Percentiles rank a stretch among this genome's conserved stretches.
phyloP scores from a whole-genome alignment of 108 stramenopile genomes.

The Discostella stelligeroides region DNA sequence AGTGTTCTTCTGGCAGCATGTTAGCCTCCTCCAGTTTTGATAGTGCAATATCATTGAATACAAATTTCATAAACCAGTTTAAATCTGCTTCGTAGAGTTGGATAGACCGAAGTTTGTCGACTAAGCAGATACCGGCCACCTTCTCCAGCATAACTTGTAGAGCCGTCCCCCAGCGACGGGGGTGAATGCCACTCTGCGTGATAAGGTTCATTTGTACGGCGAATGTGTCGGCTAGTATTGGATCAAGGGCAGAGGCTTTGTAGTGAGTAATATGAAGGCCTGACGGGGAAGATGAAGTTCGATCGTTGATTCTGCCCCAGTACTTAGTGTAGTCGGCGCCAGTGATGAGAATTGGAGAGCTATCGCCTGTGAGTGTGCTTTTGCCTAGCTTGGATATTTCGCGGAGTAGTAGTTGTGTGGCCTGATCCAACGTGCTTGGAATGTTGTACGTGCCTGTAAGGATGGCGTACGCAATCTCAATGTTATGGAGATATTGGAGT shows the following conservation, averaged over 20 bases:
- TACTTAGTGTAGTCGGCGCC: not conserved
- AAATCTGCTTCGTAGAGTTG: constrained; percentile 4
- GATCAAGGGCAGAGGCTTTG: too few species aligned
- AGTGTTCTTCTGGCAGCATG: not conserved
- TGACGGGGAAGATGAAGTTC: not conserved
- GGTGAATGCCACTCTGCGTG: not conserved
- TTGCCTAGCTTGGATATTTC: not conserved
- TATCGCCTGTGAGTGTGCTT: not conserved
- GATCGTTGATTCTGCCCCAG: not conserved
- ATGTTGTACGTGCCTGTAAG: constrained; percentile 3
- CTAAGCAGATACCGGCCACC: too few species aligned
- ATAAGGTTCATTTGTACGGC: not conserved
- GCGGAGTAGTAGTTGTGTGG: not conserved
- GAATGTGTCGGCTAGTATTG: not conserved
- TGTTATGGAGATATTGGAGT: too few species aligned
- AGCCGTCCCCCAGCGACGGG: not conserved
- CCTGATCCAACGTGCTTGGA: too few species aligned
- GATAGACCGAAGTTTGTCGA: not conserved
- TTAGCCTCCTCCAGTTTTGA: not conserved
- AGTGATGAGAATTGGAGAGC: not conserved
- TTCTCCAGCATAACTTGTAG: too few species aligned
- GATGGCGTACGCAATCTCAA: too few species aligned
- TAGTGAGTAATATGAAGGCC: not conserved
- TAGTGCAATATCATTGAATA: not conserved
- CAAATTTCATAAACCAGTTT: too few species aligned